Base-by-base conservation (phyloP, 306 rosid genomes). In the Cucumis sativus region DNA sequence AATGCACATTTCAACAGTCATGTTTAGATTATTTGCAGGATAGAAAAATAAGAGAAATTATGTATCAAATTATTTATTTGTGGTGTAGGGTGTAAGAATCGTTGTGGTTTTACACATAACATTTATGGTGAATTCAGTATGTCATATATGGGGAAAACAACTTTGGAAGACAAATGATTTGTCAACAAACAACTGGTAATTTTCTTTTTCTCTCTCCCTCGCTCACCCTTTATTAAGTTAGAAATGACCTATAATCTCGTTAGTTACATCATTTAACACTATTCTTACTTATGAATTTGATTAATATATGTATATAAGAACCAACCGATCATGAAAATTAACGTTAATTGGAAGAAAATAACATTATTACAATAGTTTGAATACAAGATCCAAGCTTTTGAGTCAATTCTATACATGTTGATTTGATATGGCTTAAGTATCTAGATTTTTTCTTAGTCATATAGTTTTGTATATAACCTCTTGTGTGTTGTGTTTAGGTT, bases 101-200 rank as follows among this genome's bases (percentile, higher is more conserved):
- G 79, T 86, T 69, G 85, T 91, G 89, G 91, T 88, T 51, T 88
- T 91, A 59, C 98, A 93, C 79, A 85, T 86, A 11, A 93, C 97
- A 63, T 93, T 94, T 92, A 74, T 91, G 6, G 92, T 91, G 6
- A 91, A 93, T 78, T 93, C 98, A 21, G 96, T 93, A 66, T 91
- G 97, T 87, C 97, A 93, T 79, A 90, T 89, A 7, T 91, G 97
- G 97, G 98, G 98, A 15, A 83, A 75, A 5, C 90, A 82, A 17
- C 78, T 75, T 0, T 91, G 97, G 96, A 86, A 82, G 21, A 93
- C 98, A 9, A 83, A 80, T n/a, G 98, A 93, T 72, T 83, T 89
- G 30, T 93, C 98, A 5, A 88, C 84, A 78, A 93, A 93, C 80
- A 91, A 89, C 49, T 93, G 98, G 97, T 91, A 86, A 9, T 57